Percentiles rank a stretch among this genome's conserved stretches.
Conservation (phyloP, 2,329 filamentous ascomycete species). For the Aureobasidium sp. region DNA sequence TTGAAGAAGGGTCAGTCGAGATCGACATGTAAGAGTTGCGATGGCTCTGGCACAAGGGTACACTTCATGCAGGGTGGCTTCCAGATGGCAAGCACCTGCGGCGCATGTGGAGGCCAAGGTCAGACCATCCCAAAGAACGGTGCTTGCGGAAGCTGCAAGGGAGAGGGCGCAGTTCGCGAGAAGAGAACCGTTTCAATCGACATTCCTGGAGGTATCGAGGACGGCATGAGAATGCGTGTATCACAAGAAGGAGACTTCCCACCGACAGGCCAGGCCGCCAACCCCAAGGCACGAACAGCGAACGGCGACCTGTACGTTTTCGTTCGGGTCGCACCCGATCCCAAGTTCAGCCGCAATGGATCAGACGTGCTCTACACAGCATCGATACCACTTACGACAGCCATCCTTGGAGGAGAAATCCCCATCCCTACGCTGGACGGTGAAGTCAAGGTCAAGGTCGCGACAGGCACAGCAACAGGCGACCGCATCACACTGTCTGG, state of each 20-base stretch:
- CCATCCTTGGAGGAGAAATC: constrained; percentile 83
- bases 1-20: constrained; percentile 72
- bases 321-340: constrained; percentile 80
- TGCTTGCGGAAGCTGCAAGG: constrained; percentile 71
- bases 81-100: constrained; percentile 89
- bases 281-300: constrained; percentile 55
- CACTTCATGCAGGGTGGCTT: constrained; percentile 90
- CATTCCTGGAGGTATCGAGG: constrained; percentile 91
- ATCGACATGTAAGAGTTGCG: constrained; percentile 67
- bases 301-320: constrained; percentile 87
- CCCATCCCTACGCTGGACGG: constrained; percentile 84
- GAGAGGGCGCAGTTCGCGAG: constrained; percentile 77
- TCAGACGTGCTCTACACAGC: constrained; percentile 91
- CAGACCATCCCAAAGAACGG: constrained; percentile 66
- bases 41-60: constrained; percentile 77
- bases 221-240: constrained; percentile 86
- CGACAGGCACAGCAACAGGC: constrained; percentile 84
- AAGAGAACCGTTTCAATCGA: constrained; percentile 78
- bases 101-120: constrained; percentile 71
- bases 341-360: constrained; percentile 79
- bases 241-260: constrained; percentile 82
- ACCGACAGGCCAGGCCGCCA: constrained; percentile 60
- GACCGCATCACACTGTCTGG: constrained; percentile 83
- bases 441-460: constrained; percentile 81
- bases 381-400: constrained; percentile 83